Evolutionary conservation across 2,329 filamentous ascomycete species (phyloP), one percentile per base, ranked within the genome.

Genomic region (Neospermospora avenae): DNA sequence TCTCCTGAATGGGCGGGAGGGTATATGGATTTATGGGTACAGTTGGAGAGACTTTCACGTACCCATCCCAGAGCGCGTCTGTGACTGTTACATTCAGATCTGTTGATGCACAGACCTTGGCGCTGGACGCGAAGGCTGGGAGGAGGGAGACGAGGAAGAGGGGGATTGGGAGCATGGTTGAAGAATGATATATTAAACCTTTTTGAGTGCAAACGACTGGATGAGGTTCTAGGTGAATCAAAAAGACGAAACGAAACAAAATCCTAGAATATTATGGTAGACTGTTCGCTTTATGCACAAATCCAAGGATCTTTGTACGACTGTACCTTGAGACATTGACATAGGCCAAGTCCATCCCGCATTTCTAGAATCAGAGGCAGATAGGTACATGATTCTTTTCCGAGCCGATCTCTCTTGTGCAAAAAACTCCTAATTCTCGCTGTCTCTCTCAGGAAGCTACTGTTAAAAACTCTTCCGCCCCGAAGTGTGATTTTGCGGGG

Each of bases 1-100:
- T 5, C 28, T 31, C 11, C 11, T n/a, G n/a, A n/a, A n/a, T n/a
- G n/a, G n/a, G n/a, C n/a, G n/a, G n/a, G n/a, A n/a, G n/a, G n/a
- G n/a, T n/a, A n/a, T n/a, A n/a, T n/a, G n/a, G n/a, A n/a, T n/a
- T n/a, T n/a, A n/a, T n/a, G n/a, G n/a, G n/a, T n/a, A n/a, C n/a
- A n/a, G n/a, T n/a, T n/a, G n/a, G n/a, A n/a, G n/a, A n/a, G n/a
- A n/a, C n/a, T n/a, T n/a, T n/a, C n/a, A n/a, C 18, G n/a, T 56
- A 56, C 54, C 54, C 54, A 37, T 56, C 54, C 54, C 54, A 56
- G 7, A 56, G 41, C 8, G 54, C 31, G 2, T 56, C 54, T 24
- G 35, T 39, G 8, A 56, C 54, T 22, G 28, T 56, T 5, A 56
- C 25, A 16, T 46, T 46, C 20, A 35, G 22, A 46, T 46, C 54